phyloP scores from a whole-genome alignment of 257 asterid species.

The Fraxinus cuspidata region DNA sequence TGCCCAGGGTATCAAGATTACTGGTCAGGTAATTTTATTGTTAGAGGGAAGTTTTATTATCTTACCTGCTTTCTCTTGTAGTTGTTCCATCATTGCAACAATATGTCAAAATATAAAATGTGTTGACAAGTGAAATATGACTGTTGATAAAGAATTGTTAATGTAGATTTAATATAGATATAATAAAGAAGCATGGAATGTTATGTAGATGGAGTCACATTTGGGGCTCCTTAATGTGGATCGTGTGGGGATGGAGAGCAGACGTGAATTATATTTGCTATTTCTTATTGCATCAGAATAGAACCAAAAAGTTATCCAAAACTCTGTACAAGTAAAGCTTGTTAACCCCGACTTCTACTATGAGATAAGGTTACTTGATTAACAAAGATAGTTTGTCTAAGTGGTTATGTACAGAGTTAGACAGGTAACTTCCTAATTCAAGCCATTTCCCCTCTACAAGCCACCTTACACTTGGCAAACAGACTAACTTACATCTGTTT shows the following conservation, averaged over 20 bases:
- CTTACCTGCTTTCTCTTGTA: neutral
- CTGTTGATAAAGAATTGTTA: neutral
- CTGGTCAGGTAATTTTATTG: slow-evolving; percentile 70
- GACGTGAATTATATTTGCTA: neutral
- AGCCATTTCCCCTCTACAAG: neutral
- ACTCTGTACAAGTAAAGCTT: neutral
- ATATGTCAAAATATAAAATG: neutral
- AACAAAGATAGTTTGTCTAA: neutral
- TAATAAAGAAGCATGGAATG: neutral
- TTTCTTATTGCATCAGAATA: neutral
- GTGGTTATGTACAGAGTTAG: neutral
- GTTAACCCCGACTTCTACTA: neutral
- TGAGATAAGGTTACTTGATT: neutral
- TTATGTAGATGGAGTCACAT: neutral
- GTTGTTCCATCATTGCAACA: neutral
- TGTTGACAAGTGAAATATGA: neutral
- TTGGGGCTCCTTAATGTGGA: neutral
- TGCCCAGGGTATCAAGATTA: slow-evolving; percentile 95
- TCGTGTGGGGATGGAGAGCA: neutral
- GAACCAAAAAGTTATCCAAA: neutral
- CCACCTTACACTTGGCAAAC: neutral
- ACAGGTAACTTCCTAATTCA: neutral
- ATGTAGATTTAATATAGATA: neutral
- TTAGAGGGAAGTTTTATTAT: neutral
- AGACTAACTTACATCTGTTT: neutral